phyloP scores from a whole-genome alignment of 768 basidiomycete species.

The Trametes elegans region DNA sequence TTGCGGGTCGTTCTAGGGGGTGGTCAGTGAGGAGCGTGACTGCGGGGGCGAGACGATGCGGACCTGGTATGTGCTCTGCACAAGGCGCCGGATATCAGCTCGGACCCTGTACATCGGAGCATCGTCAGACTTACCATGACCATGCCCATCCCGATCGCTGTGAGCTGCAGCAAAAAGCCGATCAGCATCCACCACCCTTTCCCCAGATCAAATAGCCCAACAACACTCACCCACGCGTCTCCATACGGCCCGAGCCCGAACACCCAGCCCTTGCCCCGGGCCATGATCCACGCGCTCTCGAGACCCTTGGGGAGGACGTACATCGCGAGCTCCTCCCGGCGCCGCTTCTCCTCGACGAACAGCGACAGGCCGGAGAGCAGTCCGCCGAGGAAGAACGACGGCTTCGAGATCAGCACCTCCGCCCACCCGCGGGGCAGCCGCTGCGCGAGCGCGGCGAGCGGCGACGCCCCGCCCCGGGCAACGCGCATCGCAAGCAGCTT shows the following conservation, averaged over 20 bases:
- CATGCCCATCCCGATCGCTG: slow-evolving; percentile 85
- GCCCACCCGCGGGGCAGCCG: slow-evolving; percentile 39
- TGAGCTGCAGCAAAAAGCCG: slow-evolving; percentile 39
- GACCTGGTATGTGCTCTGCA: slow-evolving; percentile 76
- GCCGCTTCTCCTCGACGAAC: slow-evolving; percentile 82
- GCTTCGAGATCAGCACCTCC: slow-evolving; percentile 61
- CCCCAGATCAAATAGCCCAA: slow-evolving; percentile 48
- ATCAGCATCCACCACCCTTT: slow-evolving; percentile 52
- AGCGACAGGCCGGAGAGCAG: slow-evolving; percentile 73
- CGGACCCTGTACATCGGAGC: background rate
- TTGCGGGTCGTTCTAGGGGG: slow-evolving; percentile 61
- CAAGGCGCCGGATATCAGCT: background rate
- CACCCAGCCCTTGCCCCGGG: slow-evolving; percentile 73
- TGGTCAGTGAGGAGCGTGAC: background rate
- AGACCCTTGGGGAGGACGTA: slow-evolving; percentile 86
- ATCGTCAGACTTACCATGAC: slow-evolving; percentile 61
- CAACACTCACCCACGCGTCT: slow-evolving; percentile 53
- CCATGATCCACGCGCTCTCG: slow-evolving; percentile 87
- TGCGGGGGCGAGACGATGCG: background rate
- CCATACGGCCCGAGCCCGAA: slow-evolving; percentile 69
- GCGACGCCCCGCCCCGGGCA: slow-evolving; percentile 27
- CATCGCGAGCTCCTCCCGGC: slow-evolving; percentile 92
- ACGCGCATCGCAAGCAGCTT: slow-evolving; percentile 37
- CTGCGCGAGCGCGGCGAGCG: slow-evolving; percentile 33
- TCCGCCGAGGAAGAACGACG: slow-evolving; percentile 74